Conservation (phyloP, 2,329 filamentous ascomycete genomes). For the Grosmannia serpens region DNA sequence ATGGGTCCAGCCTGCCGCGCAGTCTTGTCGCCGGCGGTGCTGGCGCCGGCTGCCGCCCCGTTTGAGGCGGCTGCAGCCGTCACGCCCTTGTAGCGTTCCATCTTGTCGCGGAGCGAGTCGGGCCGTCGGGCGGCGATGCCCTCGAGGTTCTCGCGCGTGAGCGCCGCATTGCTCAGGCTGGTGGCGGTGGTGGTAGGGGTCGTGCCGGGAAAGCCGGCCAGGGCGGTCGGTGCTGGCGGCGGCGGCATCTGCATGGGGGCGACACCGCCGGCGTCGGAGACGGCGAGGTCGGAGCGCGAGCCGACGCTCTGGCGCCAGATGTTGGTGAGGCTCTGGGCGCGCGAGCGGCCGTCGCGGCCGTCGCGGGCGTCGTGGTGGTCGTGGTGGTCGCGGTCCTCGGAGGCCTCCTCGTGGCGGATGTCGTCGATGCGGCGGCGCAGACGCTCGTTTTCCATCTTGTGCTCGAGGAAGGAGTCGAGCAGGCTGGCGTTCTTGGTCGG, state of each 20-base stretch:
- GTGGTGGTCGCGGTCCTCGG: constrained; percentile 42
- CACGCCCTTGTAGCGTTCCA: constrained; percentile 63
- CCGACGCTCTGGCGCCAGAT: constrained; percentile 7
- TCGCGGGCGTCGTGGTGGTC: constrained; percentile 19
- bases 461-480: constrained; percentile 86
- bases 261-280: constrained; percentile 31
- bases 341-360: constrained; percentile 53
- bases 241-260: constrained; percentile 14
- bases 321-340: constrained; percentile 42
- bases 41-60: neutral
- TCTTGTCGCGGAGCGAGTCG: constrained; percentile 74
- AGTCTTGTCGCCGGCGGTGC: neutral
- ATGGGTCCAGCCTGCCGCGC: neutral
- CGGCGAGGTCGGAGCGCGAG: constrained; percentile 34
- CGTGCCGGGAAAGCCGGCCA: neutral
- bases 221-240: neutral
- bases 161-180: constrained; percentile 46
- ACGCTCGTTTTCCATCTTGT: constrained; percentile 93
- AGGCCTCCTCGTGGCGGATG: constrained; percentile 69
- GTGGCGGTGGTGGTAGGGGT: constrained; percentile 13
- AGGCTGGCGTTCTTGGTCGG: constrained; percentile 77
- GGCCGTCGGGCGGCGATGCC: constrained; percentile 54
- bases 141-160: constrained; percentile 73
- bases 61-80: neutral
- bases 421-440: constrained; percentile 75